A percentile compares a stretch with the other conserved stretches of the same genome.
Conservation (phyloP, 352 stramenopile genomes). For the Phytophthora vignae region DNA sequence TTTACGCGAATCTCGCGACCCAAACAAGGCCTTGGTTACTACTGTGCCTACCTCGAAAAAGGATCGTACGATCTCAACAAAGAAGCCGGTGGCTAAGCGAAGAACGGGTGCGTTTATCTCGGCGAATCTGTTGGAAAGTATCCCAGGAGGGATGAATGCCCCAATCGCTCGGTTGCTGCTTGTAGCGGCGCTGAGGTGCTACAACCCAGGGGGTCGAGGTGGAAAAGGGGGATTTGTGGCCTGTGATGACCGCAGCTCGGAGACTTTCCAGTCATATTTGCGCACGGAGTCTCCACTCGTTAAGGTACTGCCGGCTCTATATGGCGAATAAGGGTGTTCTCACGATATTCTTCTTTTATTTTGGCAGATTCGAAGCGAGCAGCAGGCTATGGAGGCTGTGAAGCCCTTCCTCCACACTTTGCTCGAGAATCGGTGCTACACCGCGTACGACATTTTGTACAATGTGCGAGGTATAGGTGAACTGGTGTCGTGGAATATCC, state of each 20-base stretch:
- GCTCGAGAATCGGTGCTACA: constrained; percentile 58
- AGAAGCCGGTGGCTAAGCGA: constrained; percentile 11
- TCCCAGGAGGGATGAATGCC: constrained; percentile 62
- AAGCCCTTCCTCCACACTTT: constrained; percentile 49
- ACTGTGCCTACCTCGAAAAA: neutral
- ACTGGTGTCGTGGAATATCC: constrained; percentile 63
- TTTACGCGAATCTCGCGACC: constrained; percentile 26
- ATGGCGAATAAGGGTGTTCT: neutral
- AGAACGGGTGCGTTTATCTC: constrained; percentile 34
- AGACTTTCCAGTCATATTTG: constrained; percentile 60
- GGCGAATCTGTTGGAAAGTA: constrained; percentile 58
- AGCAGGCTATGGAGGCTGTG: constrained; percentile 52
- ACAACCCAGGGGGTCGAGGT: constrained; percentile 41
- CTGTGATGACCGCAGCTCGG: constrained; percentile 33
- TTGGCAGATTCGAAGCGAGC: constrained; percentile 60
- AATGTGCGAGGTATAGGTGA: constrained; percentile 56
- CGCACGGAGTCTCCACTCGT: constrained; percentile 38
- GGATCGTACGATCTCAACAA: neutral
- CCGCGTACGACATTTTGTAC: constrained; percentile 64
- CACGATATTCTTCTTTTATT: neutral
- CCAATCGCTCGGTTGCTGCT: constrained; percentile 53
- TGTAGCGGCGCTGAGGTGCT: constrained; percentile 57
- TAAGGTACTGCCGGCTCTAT: constrained; percentile 41
- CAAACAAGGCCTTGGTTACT: neutral
- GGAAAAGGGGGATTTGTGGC: constrained; percentile 50